These are phyloP conservation scores for Erucastrum elatum DNA, from an alignment of 345 rosid species.

Conservation along the genomic window DNA sequence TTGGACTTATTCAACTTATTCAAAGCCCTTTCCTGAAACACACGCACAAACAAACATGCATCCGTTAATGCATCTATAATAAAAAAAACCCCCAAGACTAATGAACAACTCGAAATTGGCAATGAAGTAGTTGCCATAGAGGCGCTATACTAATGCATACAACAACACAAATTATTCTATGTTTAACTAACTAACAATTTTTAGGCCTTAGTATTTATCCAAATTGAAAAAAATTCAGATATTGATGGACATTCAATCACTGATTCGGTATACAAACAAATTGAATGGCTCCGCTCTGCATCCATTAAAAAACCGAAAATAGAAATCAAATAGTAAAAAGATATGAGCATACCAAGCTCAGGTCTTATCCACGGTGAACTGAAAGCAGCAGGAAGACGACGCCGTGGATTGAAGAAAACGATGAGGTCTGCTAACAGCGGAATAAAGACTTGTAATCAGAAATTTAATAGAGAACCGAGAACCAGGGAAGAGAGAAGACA, in stretches of 20 bases:
- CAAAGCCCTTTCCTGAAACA: constrained; percentile 70
- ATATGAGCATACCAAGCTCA: constrained; percentile 10
- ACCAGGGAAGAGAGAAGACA: constrained; percentile 27
- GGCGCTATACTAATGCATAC: background rate
- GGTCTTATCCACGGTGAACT: background rate
- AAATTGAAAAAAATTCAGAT: background rate
- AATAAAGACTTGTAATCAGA: constrained; percentile 24
- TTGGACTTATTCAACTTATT: constrained; percentile 43
- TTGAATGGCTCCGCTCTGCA: background rate
- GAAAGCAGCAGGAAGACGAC: constrained; percentile 14
- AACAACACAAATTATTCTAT: background rate
- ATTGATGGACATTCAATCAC: background rate
- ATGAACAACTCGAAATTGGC: constrained; percentile 39
- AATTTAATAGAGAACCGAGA: constrained; percentile 3
- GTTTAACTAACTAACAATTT: background rate
- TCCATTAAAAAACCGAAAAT: background rate
- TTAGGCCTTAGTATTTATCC: background rate
- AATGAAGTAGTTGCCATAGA: too few relatives aligned
- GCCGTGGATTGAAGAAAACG: constrained; percentile 15
- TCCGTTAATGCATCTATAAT: constrained; percentile 48
- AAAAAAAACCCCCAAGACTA: constrained; percentile 39
- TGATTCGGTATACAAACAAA: background rate
- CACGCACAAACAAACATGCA: constrained; percentile 61
- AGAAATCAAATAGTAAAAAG: background rate
- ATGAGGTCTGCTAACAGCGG: constrained; percentile 35